Base-by-base conservation (phyloP, 176 grass and related monocot species). In the Chrysopogon serrulatus region DNA sequence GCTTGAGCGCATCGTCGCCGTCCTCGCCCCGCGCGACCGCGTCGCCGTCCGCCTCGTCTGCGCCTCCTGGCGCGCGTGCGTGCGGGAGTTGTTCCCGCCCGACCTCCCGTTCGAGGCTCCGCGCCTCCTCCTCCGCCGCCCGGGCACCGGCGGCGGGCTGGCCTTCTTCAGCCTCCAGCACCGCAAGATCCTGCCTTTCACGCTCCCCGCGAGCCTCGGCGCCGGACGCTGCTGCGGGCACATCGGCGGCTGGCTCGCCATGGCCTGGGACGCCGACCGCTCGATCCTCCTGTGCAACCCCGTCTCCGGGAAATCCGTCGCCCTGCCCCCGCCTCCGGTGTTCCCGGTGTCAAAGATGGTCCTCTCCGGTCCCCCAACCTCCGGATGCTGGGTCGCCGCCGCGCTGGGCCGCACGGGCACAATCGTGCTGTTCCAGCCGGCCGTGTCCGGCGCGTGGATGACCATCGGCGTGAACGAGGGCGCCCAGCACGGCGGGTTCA, bases 101-200 rank as follows among this genome's bases (percentile, higher is more conserved):
- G 81, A 88, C 4, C 43, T 57, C 81, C 74, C 86, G 3, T 88
- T 88, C 74, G 86, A 84, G 65, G 66, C 53, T 37, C 86, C 80
- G 26, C 86, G 86, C 4, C 86, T 88, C 66, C 86, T 88, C 34
- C 19, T 78, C 43, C 73, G 74, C 6, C 80, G 78, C 7, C 85
- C 77, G 0, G 77, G 80, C 18, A 23, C 4, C 18, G 47, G 66
- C 53, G 86, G 75, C 16, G 27, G 8, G 10, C 74, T 88, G 13
- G 35, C 51, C 21, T 88, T 84, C 86, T 88, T 88, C 81, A 84
- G 86, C 68, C 67, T 88, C 67, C 74, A 33, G 27, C 67, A 27
- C 44, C 6, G 4, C 3, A 70, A 84, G 86, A 35, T 88, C 35
- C 66, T 84, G 9, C 34, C 80, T 7, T 83, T 79, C 74, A 34